These are phyloP conservation scores for Globisporangium spinosum DNA, from an alignment of 352 stramenopile species.

Conservation along the genomic window DNA sequence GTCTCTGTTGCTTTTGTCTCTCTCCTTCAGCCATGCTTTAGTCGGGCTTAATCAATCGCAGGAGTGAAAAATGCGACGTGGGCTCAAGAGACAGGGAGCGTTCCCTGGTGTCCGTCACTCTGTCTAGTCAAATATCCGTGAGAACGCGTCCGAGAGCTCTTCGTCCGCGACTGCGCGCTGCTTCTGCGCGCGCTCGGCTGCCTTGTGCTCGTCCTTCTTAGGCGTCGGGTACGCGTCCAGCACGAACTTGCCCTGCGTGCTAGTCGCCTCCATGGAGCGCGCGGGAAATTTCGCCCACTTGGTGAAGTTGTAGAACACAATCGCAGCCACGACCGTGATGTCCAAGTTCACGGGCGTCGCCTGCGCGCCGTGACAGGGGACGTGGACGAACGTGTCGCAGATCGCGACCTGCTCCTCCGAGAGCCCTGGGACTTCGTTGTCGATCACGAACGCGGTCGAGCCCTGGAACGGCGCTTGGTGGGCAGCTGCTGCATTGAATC, in stretches of 20 bases:
- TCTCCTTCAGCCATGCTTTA: not conserved
- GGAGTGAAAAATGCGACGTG: not conserved
- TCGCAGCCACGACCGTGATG: slow-evolving; percentile 57
- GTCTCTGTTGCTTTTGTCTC: not conserved
- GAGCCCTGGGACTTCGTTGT: slow-evolving; percentile 63
- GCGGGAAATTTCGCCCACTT: slow-evolving; percentile 52
- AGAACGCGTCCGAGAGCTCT: slow-evolving; percentile 40
- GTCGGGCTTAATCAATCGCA: not conserved
- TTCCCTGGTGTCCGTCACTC: not conserved
- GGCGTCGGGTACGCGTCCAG: slow-evolving; percentile 60
- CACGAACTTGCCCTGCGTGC: slow-evolving; percentile 74
- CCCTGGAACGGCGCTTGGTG: slow-evolving; percentile 46
- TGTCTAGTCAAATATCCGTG: slow-evolving; percentile 43
- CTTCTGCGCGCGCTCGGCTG: slow-evolving; percentile 46
- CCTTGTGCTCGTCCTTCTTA: slow-evolving; percentile 34
- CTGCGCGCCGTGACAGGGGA: slow-evolving; percentile 45
- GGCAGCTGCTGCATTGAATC: slow-evolving; percentile 22
- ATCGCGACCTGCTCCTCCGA: slow-evolving; percentile 57
- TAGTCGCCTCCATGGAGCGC: slow-evolving; percentile 56
- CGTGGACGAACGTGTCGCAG: slow-evolving; percentile 65
- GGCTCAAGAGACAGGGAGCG: not conserved
- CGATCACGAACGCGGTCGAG: slow-evolving; percentile 68
- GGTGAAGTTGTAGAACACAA: slow-evolving; percentile 70
- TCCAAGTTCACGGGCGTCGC: slow-evolving; percentile 42
- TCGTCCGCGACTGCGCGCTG: slow-evolving; percentile 42